Conservation (phyloP, 495 filamentous ascomycete genomes). For the Barbatosphaeria neglecta region DNA sequence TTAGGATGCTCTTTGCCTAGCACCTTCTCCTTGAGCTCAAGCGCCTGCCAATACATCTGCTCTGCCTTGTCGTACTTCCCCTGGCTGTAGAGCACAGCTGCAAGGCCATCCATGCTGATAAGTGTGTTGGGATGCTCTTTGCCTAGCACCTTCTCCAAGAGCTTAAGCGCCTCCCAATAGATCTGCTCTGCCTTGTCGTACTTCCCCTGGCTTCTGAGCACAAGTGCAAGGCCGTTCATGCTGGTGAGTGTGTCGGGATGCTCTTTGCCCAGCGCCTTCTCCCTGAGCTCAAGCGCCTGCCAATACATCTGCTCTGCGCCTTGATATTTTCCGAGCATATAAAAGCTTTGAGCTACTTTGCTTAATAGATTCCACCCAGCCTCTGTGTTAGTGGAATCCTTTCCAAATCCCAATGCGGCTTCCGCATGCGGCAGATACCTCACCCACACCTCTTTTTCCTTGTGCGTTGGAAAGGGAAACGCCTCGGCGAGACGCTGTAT, state of each 20-base stretch:
- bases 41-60: slow-evolving; percentile 6
- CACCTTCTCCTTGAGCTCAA: too few species aligned
- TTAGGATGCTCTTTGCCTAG: too few species aligned
- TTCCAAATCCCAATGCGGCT: slow-evolving; percentile 9
- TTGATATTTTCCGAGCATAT: slow-evolving; percentile 6
- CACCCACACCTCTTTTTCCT: slow-evolving; percentile 21
- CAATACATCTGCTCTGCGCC: slow-evolving; percentile 9
- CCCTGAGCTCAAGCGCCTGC: slow-evolving; percentile 2
- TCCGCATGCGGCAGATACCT: slow-evolving; percentile 27
- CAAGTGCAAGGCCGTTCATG: slow-evolving; percentile 9
- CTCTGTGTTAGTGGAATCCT: neutral
- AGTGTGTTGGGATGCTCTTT: too few species aligned
- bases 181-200: slow-evolving; percentile 7
- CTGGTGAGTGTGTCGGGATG: slow-evolving; percentile 4
- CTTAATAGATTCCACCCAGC: slow-evolving; percentile 1
- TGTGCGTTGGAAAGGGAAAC: slow-evolving; percentile 19
- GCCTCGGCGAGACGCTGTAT: slow-evolving; percentile 13
- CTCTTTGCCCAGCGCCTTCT: slow-evolving; percentile 1
- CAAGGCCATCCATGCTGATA: slow-evolving; percentile 10
- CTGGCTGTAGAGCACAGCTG: slow-evolving; percentile 2
- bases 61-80: slow-evolving; percentile 8
- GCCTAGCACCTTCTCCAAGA: neutral
- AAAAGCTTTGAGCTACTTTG: slow-evolving; percentile 4
- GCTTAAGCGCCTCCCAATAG: slow-evolving; percentile 4
- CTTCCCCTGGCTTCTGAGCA: slow-evolving; percentile 5